Evolutionary conservation across 1,284 basidiomycete genomes (phyloP).

Genomic region (Singerocomus rubriflavus): DNA sequence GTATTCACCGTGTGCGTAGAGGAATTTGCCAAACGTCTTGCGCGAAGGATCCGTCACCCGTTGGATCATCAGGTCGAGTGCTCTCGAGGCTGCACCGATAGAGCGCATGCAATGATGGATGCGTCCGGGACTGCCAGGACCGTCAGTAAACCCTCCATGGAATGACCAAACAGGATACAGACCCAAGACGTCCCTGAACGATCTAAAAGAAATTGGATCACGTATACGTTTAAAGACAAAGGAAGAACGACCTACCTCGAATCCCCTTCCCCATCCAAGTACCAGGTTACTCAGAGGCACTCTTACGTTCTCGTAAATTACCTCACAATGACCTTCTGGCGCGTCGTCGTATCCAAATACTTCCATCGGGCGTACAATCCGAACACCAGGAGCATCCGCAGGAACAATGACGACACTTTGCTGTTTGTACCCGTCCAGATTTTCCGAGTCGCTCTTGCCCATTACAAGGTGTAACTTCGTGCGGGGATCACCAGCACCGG

Average conservation of each 20-base stretch:
- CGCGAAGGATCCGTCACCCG: slow-evolving; percentile 89
- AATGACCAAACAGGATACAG: slow-evolving; percentile 22
- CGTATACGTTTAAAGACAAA: background rate
- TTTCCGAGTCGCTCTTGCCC: slow-evolving; percentile 83
- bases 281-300: slow-evolving; percentile 84
- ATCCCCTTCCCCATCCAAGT: slow-evolving; percentile 90
- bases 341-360: slow-evolving; percentile 96
- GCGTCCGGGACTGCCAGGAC: slow-evolving; percentile 72
- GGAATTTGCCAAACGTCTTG: slow-evolving; percentile 92
- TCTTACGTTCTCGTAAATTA: slow-evolving; percentile 92
- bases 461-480: slow-evolving; percentile 90
- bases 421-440: slow-evolving; percentile 72
- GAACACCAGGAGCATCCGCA: slow-evolving; percentile 83
- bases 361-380: slow-evolving; percentile 85
- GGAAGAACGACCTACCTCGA: slow-evolving; percentile 55
- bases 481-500: slow-evolving; percentile 93
- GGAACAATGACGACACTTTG: slow-evolving; percentile 96
- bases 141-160: background rate
- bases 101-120: slow-evolving; percentile 99
- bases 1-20: slow-evolving; percentile 82
- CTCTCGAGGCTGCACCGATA: slow-evolving; percentile 83
- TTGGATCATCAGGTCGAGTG: slow-evolving; percentile 85
- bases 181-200: slow-evolving; percentile 96
- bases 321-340: slow-evolving; percentile 93
- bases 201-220: slow-evolving; percentile 49